phyloP scores from a whole-genome alignment of 305 asterid species.

The Fraxinus dipetala region DNA sequence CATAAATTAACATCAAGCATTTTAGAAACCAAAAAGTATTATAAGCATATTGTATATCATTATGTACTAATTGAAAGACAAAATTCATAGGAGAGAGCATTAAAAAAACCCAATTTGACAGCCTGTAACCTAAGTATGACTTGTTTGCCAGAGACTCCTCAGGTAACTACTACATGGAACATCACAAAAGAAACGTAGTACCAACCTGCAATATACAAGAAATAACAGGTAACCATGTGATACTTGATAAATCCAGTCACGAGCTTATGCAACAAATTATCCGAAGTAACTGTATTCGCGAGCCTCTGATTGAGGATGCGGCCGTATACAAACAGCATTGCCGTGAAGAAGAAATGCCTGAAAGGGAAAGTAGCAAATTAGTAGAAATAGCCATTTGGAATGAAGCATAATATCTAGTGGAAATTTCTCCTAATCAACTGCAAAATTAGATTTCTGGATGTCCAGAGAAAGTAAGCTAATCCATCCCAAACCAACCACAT shows the following conservation, averaged over 20 bases:
- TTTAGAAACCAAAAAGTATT: conserved; percentile 2
- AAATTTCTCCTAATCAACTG: conserved; percentile 7
- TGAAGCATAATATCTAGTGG: not conserved
- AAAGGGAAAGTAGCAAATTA: conserved; percentile 23
- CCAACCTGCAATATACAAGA: conserved; percentile 85
- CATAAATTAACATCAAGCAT: not conserved
- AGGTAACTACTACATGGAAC: conserved; percentile 6
- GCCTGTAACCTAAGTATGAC: conserved; percentile 12
- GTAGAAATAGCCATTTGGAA: not conserved
- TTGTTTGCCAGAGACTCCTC: not conserved
- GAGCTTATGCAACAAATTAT: conserved; percentile 72
- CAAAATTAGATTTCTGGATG: conserved; percentile 6
- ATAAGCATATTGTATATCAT: not conserved
- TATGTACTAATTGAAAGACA: conserved; percentile 3
- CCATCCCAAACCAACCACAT: conserved; percentile 3
- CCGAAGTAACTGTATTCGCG: conserved; percentile 81
- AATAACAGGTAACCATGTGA: conserved; percentile 98
- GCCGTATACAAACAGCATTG: conserved; percentile 93
- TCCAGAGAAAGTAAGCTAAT: conserved; percentile 9
- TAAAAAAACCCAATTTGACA: conserved; percentile 6
- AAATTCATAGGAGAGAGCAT: not conserved
- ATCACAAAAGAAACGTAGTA: conserved; percentile 20
- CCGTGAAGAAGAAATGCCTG: conserved; percentile 99
- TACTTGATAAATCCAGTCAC: conserved; percentile 83
- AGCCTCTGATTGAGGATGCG: conserved; percentile 96